phyloP scores from a whole-genome alignment of 83 land plant species.

The Diphasiastrum complanatum region DNA sequence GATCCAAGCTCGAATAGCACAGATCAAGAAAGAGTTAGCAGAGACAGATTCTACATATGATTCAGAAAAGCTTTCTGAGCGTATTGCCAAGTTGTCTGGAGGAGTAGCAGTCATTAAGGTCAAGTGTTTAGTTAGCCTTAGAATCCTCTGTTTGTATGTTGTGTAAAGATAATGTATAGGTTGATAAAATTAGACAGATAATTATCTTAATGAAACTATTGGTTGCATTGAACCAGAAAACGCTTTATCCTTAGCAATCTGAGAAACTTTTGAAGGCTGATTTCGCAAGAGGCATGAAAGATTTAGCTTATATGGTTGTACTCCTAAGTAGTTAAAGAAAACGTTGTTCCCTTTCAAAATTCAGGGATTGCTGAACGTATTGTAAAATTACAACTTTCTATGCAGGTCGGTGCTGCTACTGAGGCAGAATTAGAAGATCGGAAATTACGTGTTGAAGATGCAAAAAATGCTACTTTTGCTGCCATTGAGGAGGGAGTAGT shows the following conservation, averaged over 20 bases:
- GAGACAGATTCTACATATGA: slow-evolving; percentile 55
- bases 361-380: background rate
- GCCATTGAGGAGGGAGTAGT: slow-evolving; percentile 90
- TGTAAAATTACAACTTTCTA: background rate
- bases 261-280: background rate
- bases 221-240: background rate
- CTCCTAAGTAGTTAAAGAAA: too few species aligned
- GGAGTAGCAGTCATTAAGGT: slow-evolving; percentile 96
- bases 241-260: background rate
- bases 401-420: slow-evolving; percentile 88
- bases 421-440: slow-evolving; percentile 89
- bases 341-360: background rate
- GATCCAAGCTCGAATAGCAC: slow-evolving; percentile 76
- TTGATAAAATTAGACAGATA: background rate
- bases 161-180: background rate
- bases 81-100: slow-evolving; percentile 87
- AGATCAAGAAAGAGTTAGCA: slow-evolving; percentile 76
- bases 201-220: background rate
- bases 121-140: background rate
- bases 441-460: slow-evolving; percentile 88
- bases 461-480: slow-evolving; percentile 86
- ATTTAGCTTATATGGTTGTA: too few species aligned
- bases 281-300: too few species aligned
- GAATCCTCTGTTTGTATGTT: background rate
- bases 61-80: slow-evolving; percentile 59